Base-by-base conservation (phyloP, 106 monocot species). In the Amphibolis antarctica region DNA sequence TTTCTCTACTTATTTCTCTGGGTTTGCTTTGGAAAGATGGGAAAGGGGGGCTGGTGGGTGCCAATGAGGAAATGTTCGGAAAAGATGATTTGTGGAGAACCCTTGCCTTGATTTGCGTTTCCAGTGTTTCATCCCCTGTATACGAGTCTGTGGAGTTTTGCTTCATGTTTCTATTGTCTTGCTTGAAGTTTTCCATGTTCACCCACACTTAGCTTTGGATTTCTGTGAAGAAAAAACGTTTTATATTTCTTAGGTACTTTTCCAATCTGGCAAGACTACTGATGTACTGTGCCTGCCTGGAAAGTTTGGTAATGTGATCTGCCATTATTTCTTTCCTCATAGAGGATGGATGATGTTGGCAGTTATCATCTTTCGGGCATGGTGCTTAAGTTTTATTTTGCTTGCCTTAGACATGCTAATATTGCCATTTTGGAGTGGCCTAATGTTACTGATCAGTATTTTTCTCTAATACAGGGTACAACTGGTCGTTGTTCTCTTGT, bases 301-400 rank as follows among this genome's bases (percentile, higher is more conserved):
- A 30, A 66, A 57, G 31, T 64, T 66, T 53, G 30, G 53, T 76
- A 76, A 76, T 59, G 65, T 42, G 65, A 50, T 59, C 65, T 76
- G 65, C 76, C 52, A 21, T 12, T 55, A 78, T 60, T 60, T 71
- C 60, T 67, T 71, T 53, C 49, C 67, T 61, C 47, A 45, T 63
- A 44, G n/a, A n/a, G n/a, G n/a, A 29, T 44, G 66, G 71, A 29
- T 62, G 43, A 67, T 47, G 45, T 45, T 54, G 54, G 71, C 72
- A 57, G 63, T 73, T 64, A 42, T 56, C 57, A 62, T 22, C 55
- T 63, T 29, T 67, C 51, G 53, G 51, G 60, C 51, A 42, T 54
- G 42, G 4, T 50, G 24, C 26, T 20, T 43, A 23, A 19, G 6
- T 42, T 70, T 59, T 28, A 57, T 27, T 28, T 24, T 23, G 27